These are phyloP conservation scores for Fusarium sambucinum DNA, from an alignment of 2,329 filamentous ascomycete genomes.

Conservation along the genomic window DNA sequence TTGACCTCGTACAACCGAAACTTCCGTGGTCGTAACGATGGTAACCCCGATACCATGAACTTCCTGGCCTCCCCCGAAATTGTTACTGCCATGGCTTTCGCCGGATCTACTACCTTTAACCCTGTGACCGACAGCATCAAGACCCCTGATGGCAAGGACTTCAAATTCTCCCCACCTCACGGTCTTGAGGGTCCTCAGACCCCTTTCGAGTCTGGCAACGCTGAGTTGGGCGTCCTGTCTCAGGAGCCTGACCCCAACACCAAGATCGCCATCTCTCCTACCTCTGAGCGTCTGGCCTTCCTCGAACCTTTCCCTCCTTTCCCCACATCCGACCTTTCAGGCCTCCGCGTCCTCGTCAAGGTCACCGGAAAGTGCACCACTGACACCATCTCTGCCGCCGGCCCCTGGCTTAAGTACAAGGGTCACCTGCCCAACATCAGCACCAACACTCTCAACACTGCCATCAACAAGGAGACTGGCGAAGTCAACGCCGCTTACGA, in stretches of 20 bases:
- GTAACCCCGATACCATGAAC: conserved; percentile 97
- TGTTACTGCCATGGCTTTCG: conserved; percentile 95
- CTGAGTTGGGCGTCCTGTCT: conserved; percentile 77
- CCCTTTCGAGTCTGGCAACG: conserved; percentile 82
- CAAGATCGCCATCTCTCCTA: conserved; percentile 82
- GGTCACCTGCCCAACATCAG: conserved; percentile 98
- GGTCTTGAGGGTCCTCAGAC: conserved; percentile 73
- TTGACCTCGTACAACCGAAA: conserved; percentile 98
- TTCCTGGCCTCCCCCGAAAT: conserved; percentile 97
- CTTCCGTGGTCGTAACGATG: conserved; percentile 96
- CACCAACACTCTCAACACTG: conserved; percentile 96
- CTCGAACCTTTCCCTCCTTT: conserved; percentile 92
- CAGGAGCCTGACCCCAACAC: conserved; percentile 78
- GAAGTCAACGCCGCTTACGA: conserved; percentile 96
- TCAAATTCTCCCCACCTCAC: conserved; percentile 85
- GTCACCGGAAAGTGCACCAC: conserved; percentile 97
- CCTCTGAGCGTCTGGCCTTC: conserved; percentile 89
- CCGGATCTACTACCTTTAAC: conserved; percentile 94
- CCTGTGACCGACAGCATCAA: conserved; percentile 87
- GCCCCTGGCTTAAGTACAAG: conserved; percentile 99
- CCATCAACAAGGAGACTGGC: conserved; percentile 89
- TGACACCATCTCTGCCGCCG: conserved; percentile 95
- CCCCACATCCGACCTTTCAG: conserved; percentile 78
- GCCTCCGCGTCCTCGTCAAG: conserved; percentile 91
- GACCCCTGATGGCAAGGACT: conserved; percentile 82